These are phyloP conservation scores for Epichloe amarillans DNA, from an alignment of 2,329 filamentous ascomycete genomes.

Conservation along the genomic window DNA sequence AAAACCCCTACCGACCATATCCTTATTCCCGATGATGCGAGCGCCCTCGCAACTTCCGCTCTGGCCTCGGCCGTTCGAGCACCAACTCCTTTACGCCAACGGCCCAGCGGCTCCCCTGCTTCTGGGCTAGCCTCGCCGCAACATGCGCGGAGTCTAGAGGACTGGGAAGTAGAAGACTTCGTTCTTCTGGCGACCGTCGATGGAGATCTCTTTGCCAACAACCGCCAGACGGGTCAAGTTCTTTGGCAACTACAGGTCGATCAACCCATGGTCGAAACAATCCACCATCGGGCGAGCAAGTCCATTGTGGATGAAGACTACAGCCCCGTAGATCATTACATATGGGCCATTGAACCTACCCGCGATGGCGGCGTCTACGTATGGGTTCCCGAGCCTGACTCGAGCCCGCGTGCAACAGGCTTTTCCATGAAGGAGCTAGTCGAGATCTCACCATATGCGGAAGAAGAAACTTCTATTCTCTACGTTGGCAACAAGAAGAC, in stretches of 20 bases:
- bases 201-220: slow-evolving; percentile 84
- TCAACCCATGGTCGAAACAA: slow-evolving; percentile 81
- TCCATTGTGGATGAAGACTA: slow-evolving; percentile 47
- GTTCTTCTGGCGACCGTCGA: slow-evolving; percentile 99
- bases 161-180: slow-evolving; percentile 99
- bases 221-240: slow-evolving; percentile 71
- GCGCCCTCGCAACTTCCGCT: slow-evolving; percentile 96
- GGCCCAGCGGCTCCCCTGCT: slow-evolving; percentile 42
- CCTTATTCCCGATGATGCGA: slow-evolving; percentile 54
- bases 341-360: slow-evolving; percentile 92
- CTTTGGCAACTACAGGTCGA: slow-evolving; percentile 79
- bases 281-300: slow-evolving; percentile 60
- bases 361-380: slow-evolving; percentile 79
- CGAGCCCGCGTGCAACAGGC: slow-evolving; percentile 50
- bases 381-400: slow-evolving; percentile 52
- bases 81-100: slow-evolving; percentile 58
- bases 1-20: background rate
- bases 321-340: slow-evolving; percentile 64
- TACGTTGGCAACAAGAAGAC: slow-evolving; percentile 90
- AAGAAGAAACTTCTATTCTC: slow-evolving; percentile 56
- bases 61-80: slow-evolving; percentile 92
- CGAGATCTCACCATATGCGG: slow-evolving; percentile 69
- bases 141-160: slow-evolving; percentile 91
- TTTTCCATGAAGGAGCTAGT: slow-evolving; percentile 77
- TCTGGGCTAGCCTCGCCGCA: slow-evolving; percentile 69